Evolutionary conservation across 2,329 filamentous ascomycete genomes (phyloP), one percentile per base, ranked within the genome.

Genomic region (Xylariaceae sp.): DNA sequence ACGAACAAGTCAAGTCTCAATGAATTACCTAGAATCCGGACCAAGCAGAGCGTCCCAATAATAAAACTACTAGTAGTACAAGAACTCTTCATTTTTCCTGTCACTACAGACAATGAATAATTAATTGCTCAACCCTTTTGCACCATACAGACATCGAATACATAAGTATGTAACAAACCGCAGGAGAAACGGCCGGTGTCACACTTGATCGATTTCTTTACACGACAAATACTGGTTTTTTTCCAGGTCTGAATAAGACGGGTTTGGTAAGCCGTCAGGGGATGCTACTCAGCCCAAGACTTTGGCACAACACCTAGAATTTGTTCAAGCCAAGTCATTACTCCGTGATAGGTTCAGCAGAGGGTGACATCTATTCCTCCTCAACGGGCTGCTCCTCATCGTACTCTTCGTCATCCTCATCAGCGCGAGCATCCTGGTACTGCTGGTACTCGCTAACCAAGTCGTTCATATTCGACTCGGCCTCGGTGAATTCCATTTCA

Each of bases 401-500:
- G 73, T 95, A 92, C 74, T 95, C 91, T 79, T 96, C 92, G 79
- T 97, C 92, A 68, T 90, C 92, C 78, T 99, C 94, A 59, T 94
- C 95, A 76, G 96, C 85, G 70, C 89, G 89, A 73, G 94, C 94
- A 76, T 99, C 94, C 85, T 99, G 94, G 86, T 99, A 99, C 79
- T 99, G 94, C 85, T 97, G 94, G 83, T 99, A 99, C 78, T 99
- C 94, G 59, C 91, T 95, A 70, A 99, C 92, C 72, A 99, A 81
- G 77, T 99, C 94, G 83, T 99, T 97, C 94, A 99, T 97, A 84
- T 99, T 99, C 79, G 89, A 95, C 87, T 99, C 94, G 68, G 94
- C 94, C 85, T 99, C 94, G 73, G 94, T 99, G 83, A 99, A 99
- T 82, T 99, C 94, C 94, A 99, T 97, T 87, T 99, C 94, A 79